Conservation (phyloP, 2,329 filamentous ascomycete genomes). For the Epicoccum nigrum region DNA sequence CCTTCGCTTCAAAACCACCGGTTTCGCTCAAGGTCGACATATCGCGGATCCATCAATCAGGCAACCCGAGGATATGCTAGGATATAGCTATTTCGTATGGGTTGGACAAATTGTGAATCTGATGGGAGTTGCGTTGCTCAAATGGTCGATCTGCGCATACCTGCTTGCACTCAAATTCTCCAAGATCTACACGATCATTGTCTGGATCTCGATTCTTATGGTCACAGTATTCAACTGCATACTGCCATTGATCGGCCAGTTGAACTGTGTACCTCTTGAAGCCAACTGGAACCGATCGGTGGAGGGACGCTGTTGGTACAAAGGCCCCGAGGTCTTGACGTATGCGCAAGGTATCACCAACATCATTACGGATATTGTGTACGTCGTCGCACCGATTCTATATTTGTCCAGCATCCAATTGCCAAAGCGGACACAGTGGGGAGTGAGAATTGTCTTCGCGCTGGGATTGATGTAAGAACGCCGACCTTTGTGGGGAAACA, state of each 20-base stretch:
- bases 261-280: slow-evolving; percentile 34
- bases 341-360: slow-evolving; percentile 33
- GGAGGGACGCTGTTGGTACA: slow-evolving; percentile 30
- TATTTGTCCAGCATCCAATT: slow-evolving; percentile 36
- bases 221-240: slow-evolving; percentile 33
- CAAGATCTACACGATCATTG: slow-evolving; percentile 24
- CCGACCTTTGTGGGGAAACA: background rate
- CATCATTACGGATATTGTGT: slow-evolving; percentile 35
- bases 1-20: slow-evolving; percentile 24
- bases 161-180: slow-evolving; percentile 34
- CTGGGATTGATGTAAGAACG: slow-evolving; percentile 32
- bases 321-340: slow-evolving; percentile 18
- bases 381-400: slow-evolving; percentile 34
- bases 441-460: slow-evolving; percentile 34
- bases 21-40: slow-evolving; percentile 29
- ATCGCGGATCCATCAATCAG: slow-evolving; percentile 30
- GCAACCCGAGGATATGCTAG: slow-evolving; percentile 20
- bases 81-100: slow-evolving; percentile 32
- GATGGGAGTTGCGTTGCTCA: slow-evolving; percentile 31
- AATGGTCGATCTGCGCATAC: slow-evolving; percentile 38
- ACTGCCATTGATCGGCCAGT: slow-evolving; percentile 25
- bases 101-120: slow-evolving; percentile 33
- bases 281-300: slow-evolving; percentile 34
- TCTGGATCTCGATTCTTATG: slow-evolving; percentile 35
- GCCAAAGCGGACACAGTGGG: slow-evolving; percentile 32